These are phyloP conservation scores for Fomitopsis pulvina DNA, from an alignment of 768 basidiomycete genomes.

Conservation along the genomic window DNA sequence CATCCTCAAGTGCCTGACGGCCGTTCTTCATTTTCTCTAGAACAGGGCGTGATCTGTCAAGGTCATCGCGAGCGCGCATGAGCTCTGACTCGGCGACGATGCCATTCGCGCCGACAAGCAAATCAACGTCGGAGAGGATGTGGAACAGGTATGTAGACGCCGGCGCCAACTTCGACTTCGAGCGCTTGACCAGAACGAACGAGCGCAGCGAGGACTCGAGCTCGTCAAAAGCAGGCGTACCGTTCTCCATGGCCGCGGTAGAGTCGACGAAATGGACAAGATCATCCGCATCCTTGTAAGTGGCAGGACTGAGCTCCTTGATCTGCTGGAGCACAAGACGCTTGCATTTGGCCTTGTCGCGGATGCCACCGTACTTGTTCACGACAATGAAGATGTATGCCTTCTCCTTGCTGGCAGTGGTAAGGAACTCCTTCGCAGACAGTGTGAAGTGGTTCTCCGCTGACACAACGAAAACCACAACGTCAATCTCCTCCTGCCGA, in stretches of 20 bases:
- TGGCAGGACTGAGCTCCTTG: conserved; percentile 85
- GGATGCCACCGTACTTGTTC: conserved; percentile 95
- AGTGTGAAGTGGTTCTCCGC: conserved; percentile 99
- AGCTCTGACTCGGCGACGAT: conserved; percentile 80
- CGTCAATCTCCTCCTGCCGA: conserved; percentile 96
- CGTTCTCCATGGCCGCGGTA: conserved; percentile 57
- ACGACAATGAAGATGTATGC: conserved; percentile 98
- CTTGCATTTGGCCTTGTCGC: conserved; percentile 90
- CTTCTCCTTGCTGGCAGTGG: conserved; percentile 92
- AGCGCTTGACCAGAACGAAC: conserved; percentile 92
- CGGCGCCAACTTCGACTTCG: conserved; percentile 94
- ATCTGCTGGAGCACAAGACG: conserved; percentile 90
- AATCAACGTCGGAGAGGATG: conserved; percentile 83
- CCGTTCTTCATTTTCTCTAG: conserved; percentile 82
- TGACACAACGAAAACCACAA: conserved; percentile 95
- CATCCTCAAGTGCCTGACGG: conserved; percentile 70
- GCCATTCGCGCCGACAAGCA: conserved; percentile 80
- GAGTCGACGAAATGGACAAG: conserved; percentile 99
- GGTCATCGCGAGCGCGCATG: conserved; percentile 60
- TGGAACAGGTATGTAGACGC: conserved; percentile 87
- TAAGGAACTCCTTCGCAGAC: conserved; percentile 90
- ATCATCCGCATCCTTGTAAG: conserved; percentile 85
- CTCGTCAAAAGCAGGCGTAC: conserved; percentile 71
- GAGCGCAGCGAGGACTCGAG: conserved; percentile 87
- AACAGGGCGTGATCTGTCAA: conserved; percentile 67